phyloP scores from a whole-genome alignment of 2,329 filamentous ascomycete genomes.

The Neoascochyta sp. region DNA sequence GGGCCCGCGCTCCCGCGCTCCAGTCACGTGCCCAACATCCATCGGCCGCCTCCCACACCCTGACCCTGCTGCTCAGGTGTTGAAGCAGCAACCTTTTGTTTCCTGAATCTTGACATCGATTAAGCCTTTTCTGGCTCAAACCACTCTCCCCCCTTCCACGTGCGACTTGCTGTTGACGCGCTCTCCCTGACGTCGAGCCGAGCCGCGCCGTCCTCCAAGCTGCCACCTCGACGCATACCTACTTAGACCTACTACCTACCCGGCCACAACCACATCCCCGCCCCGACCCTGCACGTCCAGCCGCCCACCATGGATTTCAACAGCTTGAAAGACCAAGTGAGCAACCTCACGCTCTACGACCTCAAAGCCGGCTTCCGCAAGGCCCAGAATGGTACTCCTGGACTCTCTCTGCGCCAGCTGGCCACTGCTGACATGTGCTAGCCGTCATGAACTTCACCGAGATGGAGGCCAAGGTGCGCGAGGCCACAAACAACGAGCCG shows the following conservation, averaged over 20 bases:
- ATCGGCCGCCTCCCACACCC: no score
- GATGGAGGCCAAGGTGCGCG: slow-evolving; percentile 67
- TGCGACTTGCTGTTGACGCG: no score
- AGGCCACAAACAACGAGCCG: slow-evolving; percentile 98
- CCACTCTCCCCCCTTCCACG: no score
- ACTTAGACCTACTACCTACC: slow-evolving; percentile 2
- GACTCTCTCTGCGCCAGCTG: slow-evolving; percentile 10
- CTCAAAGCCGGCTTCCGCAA: slow-evolving; percentile 92
- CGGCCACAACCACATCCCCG: slow-evolving; percentile 3
- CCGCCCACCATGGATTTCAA: slow-evolving; percentile 71
- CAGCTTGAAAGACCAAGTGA: slow-evolving; percentile 79
- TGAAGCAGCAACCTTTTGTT: no score
- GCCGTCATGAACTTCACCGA: slow-evolving; percentile 98
- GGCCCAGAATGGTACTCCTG: slow-evolving; percentile 81
- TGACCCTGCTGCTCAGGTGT: no score
- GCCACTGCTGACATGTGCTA: slow-evolving; percentile 42
- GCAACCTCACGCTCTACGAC: slow-evolving; percentile 91
- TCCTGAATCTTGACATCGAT: no score
- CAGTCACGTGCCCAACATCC: no score
- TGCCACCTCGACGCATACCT: slow-evolving; percentile 7
- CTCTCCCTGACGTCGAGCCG: no score
- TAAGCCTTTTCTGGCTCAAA: no score
- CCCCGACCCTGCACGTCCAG: slow-evolving; percentile 4
- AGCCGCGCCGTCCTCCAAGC: slow-evolving; percentile 9
- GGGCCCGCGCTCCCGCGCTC: no score